Base-by-base conservation (phyloP, 2,329 filamentous ascomycete species). In the Pestalotiopsis sp. region DNA sequence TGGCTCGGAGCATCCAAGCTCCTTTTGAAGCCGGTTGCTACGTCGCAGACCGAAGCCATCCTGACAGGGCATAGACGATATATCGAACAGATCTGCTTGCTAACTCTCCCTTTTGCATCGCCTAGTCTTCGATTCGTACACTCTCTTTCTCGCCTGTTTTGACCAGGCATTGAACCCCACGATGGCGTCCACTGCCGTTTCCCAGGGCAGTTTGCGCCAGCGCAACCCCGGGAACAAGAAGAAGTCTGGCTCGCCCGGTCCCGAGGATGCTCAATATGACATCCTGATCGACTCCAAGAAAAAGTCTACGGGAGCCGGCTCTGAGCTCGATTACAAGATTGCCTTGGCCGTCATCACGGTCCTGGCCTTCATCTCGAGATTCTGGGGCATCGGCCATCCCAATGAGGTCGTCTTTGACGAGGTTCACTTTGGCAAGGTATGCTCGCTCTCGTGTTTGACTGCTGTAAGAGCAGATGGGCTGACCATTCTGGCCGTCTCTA, bases 391-490 rank as follows among this genome's bases (percentile, higher is more conserved):
- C 79, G 93, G 88, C 78, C 94, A 98, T 81, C 96, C 96, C 17
- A 91, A 97, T 77, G 92, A 98, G 83, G 96, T 99, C 67, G 96
- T 99, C 63, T 99, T 99, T 77, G 96, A 99, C 78, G 96, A 99
- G 82, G 96, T 99, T 68, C 96, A 99, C 83, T 99, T 99, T 81
- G 96, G 96, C 84, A 99, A 99, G 92, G 95, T 98, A 85, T 68
- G 86, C 4, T 48, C 69, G 44, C 65, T 59, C 6, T 58, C 17
- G 14, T 20, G 7, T 62, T 35, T 30, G 20, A 26, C 7, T n/a
- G 11, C 59, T 24, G 13, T 20, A 38, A 30, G 17, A 61, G 13
- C 20, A 44, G 20, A 44, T n/a, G 35, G 26, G 17, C 22, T 22
- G 26, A 35, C 14, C 26, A 1, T 48, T 13, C 13, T 24, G 22